Base-by-base conservation (phyloP, 495 filamentous ascomycete genomes). In the Friedmanniomyces simplex region DNA sequence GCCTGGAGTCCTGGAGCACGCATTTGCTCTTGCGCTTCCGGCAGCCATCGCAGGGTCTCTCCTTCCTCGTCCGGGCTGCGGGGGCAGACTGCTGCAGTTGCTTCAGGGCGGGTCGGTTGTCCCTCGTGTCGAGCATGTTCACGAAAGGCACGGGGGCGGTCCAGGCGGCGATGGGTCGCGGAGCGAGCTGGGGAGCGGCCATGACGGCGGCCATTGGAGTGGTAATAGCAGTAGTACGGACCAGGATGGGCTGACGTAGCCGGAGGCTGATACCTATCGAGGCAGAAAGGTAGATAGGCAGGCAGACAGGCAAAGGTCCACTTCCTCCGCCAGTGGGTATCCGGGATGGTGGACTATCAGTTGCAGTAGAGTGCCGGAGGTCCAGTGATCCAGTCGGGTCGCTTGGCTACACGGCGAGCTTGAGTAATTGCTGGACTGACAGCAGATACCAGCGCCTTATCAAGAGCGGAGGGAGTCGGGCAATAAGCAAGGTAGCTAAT, bases 1-100 rank as follows among this genome's bases (percentile, higher is more conserved):
- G 76, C 82, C 82, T 78, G 86, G 95, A 73, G 84, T 89, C 87
- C 67, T 89, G 86, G 72, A 95, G 87, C 55, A 94, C 89, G 74
- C 93, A 98, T 65, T 89, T 85, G 64, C 83, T 88, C 71, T 91
- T 89, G 67, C 90, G 77, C 71, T 82, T 80, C 55, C 89, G 77
- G 72, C 93, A 98, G 42, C 87, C 84, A 75, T 91, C 87, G 70
- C 83, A 85, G 26, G 61, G 61, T 22, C 61, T 45, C 37, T 63
- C 61, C 18, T 54, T 54, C 32, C 61, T 43, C 2, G 51, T 24
- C 6, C 61, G 56, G 28, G 50, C 50, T 21, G 55, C 25, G 18
- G 61, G 42, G 0, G 54, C 43, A 13, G 61, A 32, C 21, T 60
- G 56, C 14, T 56, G 51, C 36, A 57, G 60, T 25, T 68, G 52